Conservation (phyloP, 176 grass and related monocot species). For the Rhynchospora breviuscula region DNA sequence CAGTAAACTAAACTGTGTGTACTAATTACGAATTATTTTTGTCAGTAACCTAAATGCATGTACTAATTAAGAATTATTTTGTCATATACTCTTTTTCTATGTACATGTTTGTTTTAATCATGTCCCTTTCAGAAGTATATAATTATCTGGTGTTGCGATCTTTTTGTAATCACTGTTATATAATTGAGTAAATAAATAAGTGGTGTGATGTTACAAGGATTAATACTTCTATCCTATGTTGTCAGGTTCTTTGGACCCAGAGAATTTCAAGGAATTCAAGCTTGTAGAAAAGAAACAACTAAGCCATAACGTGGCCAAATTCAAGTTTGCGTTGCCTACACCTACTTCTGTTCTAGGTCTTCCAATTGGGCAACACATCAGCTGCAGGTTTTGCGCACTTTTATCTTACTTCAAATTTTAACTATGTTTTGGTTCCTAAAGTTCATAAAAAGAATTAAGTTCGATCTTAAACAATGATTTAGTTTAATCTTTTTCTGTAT, state of each 20-base stretch:
- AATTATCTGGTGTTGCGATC: background rate
- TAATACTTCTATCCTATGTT: background rate
- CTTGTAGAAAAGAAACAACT: slow-evolving; percentile 81
- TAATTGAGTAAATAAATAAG: background rate
- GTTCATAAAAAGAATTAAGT: background rate
- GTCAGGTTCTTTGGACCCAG: slow-evolving; percentile 70
- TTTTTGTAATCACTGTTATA: background rate
- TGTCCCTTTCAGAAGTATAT: background rate
- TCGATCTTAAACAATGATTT: background rate
- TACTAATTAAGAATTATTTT: background rate
- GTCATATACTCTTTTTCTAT: background rate
- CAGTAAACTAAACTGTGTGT: background rate
- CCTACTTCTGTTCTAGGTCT: slow-evolving; percentile 72
- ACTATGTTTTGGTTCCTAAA: background rate
- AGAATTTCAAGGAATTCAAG: slow-evolving; percentile 85
- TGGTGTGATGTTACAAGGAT: background rate
- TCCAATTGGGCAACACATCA: slow-evolving; percentile 95
- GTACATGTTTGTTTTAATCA: background rate
- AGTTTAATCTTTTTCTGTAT: background rate
- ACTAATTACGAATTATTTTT: background rate
- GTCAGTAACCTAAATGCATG: too few relatives aligned
- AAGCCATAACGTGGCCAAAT: slow-evolving; percentile 91
- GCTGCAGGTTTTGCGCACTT: slow-evolving; percentile 59
- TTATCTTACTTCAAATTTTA: slow-evolving; percentile 9
- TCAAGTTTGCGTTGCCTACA: slow-evolving; percentile 68